phyloP scores from a whole-genome alignment of 164 flowering plant species.

The Dillenia suffruticosa region DNA sequence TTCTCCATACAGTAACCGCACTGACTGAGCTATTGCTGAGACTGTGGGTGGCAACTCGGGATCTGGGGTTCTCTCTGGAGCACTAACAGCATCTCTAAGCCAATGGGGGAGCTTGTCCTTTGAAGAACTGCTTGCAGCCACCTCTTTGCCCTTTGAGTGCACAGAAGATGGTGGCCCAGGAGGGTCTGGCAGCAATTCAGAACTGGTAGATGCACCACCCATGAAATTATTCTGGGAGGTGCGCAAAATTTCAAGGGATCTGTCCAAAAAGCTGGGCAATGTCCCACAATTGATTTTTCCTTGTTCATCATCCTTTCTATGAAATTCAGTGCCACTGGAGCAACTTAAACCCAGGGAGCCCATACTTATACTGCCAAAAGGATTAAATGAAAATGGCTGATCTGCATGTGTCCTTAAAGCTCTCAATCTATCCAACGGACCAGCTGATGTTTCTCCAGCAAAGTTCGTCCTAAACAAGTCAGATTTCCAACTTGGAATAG shows the following conservation, averaged over 20 bases:
- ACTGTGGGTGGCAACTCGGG: slow-evolving; percentile 77
- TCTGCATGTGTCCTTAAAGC: slow-evolving; percentile 33
- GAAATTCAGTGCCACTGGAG: slow-evolving; percentile 33
- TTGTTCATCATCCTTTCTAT: slow-evolving; percentile 36
- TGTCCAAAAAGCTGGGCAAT: slow-evolving; percentile 47
- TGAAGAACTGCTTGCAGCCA: slow-evolving; percentile 34
- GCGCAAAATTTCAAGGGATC: slow-evolving; percentile 30
- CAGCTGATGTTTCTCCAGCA: slow-evolving; percentile 35
- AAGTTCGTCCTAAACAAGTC: slow-evolving; percentile 38
- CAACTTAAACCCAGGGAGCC: slow-evolving; percentile 37
- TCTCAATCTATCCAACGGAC: slow-evolving; percentile 42
- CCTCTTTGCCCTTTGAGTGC: slow-evolving; percentile 29
- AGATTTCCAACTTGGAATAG: slow-evolving; percentile 43
- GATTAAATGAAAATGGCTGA: slow-evolving; percentile 42
- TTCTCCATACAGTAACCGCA: slow-evolving; percentile 78
- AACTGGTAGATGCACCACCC: slow-evolving; percentile 26
- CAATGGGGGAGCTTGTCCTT: slow-evolving; percentile 87
- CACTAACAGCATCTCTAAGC: slow-evolving; percentile 89
- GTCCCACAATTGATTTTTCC: slow-evolving; percentile 31
- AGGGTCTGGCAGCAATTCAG: slow-evolving; percentile 21
- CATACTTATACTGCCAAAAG: slow-evolving; percentile 36
- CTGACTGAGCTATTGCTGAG: slow-evolving; percentile 86
- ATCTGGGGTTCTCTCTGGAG: slow-evolving; percentile 48
- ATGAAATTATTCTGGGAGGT: slow-evolving; percentile 28
- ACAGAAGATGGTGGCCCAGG: slow-evolving; percentile 20